Percentiles rank a stretch among this genome's conserved stretches.
Evolutionary conservation across 345 rosid species (phyloP).

Genomic region (Linum usitatissimum): DNA sequence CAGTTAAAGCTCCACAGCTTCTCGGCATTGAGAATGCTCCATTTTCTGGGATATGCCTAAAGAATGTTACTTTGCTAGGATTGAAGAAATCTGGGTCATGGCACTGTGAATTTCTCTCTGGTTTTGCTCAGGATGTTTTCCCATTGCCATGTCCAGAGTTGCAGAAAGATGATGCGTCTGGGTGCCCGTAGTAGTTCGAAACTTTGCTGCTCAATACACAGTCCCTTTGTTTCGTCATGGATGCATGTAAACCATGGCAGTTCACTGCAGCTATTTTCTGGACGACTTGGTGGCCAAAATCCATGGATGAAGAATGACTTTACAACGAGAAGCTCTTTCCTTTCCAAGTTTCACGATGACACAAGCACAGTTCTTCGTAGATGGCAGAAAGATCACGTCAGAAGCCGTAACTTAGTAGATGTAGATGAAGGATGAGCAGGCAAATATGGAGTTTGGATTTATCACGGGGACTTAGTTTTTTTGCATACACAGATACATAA

Average conservation of each 20-base stretch:
- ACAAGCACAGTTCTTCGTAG: too few species aligned
- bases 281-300: too few species aligned
- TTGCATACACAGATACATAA: neutral
- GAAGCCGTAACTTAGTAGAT: neutral
- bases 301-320: too few species aligned
- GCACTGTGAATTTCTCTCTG: slow-evolving; percentile 79
- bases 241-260: too few species aligned
- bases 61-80: slow-evolving; percentile 57
- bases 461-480: neutral
- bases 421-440: neutral
- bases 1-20: slow-evolving; percentile 67
- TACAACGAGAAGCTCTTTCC: neutral
- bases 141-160: slow-evolving; percentile 65
- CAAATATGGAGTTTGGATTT: neutral
- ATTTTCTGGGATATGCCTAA: slow-evolving; percentile 63
- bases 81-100: slow-evolving; percentile 36
- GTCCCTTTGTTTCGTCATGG: too few species aligned
- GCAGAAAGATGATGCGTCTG: slow-evolving; percentile 31
- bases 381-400: too few species aligned
- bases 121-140: slow-evolving; percentile 41
- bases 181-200: slow-evolving; percentile 31
- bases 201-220: neutral
- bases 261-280: too few species aligned
- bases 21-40: slow-evolving; percentile 57
- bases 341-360: neutral